Evolutionary conservation across 164 flowering plant species (phyloP), one percentile per base, ranked within the genome.

Genomic region (Amborella trichopoda): DNA sequence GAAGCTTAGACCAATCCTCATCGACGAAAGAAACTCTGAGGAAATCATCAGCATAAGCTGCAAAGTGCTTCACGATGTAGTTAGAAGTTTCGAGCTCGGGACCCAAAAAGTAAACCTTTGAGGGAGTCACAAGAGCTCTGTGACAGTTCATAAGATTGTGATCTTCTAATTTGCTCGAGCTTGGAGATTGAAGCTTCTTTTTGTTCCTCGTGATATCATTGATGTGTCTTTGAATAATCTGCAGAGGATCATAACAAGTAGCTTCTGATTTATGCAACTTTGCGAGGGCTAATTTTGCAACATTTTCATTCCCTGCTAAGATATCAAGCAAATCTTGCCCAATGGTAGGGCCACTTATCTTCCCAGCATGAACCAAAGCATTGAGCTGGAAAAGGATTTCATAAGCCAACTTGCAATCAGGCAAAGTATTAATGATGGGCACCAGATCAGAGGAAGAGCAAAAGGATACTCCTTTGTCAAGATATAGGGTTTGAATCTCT

Each of bases 21-120:
- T 93, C 99, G 46, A 93, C 99, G 68, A 93, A 93, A 40, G 96
- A 62, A 47, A 85, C 76, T 55, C 99, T 72, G 52, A 88, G 38
- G 50, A 93, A 93, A 59, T 93, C 91, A 14, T 82, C 75, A 50
- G 91, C 88, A 74, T 71, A 69, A 20, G 54, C 28, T 20, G 83
- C 77, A 66, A 67, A 85, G 57, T 80, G 60, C 55, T 74, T 73
- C n/a, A 93, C 83, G 28, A 93, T 82, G 51, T 79, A 81, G 56
- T 88, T 93, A 2, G 89, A 76, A n/a, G 73, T 54, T 56, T 88
- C 95, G 44, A 78, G 70, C 64, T 93, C 99, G 5, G 96, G 99
- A 54, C 99, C 99, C 70, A 82, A 26, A 54, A 78, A 80, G 63
- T 77, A 88, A 57, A 84, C 79, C 65, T 73, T 87, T 36, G 95